Evolutionary conservation across 2,329 filamentous ascomycete genomes (phyloP).

Genomic region (Fusarium sp.): DNA sequence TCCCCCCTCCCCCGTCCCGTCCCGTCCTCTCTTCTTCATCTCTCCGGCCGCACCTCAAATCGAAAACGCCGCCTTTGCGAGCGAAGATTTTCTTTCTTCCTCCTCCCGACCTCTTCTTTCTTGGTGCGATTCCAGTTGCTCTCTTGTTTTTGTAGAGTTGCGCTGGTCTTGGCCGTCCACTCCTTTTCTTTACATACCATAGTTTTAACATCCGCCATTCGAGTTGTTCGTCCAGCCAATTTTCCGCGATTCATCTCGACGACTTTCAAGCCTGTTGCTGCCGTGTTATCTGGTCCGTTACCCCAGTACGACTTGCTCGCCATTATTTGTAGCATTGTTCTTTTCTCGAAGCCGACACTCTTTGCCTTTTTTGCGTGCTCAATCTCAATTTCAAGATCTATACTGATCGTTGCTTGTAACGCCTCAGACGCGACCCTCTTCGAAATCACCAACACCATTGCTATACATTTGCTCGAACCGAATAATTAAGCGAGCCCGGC

Average conservation of each 20-base stretch:
- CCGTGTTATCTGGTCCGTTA: conserved; percentile 38
- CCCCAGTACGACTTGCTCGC: conserved; percentile 12
- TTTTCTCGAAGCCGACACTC: conserved; percentile 10
- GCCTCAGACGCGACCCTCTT: conserved; percentile 21
- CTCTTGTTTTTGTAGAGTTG: conserved; percentile 57
- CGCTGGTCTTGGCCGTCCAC: conserved; percentile 70
- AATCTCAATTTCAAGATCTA: conserved; percentile 24
- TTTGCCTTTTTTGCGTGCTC: conserved; percentile 15
- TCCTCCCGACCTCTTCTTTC: conserved; percentile 39
- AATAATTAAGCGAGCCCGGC: conserved; percentile 17
- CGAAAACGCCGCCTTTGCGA: conserved; percentile 40
- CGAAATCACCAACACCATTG: conserved; percentile 1
- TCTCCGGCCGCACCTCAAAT: conserved; percentile 33
- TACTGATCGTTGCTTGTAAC: conserved; percentile 35
- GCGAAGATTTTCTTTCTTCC: conserved; percentile 43
- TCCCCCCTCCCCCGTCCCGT: conserved; percentile 38
- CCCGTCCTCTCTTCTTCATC: conserved; percentile 41
- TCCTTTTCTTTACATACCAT: conserved; percentile 55
- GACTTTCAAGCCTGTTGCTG: conserved; percentile 28
- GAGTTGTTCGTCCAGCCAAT: conserved; percentile 41
- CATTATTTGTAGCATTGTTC: conserved; percentile 12
- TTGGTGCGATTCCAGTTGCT: conserved; percentile 68
- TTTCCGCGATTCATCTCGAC: conserved; percentile 36
- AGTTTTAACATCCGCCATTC: conserved; percentile 28
- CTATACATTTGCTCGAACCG: conserved; percentile 2